Evolutionary conservation across 2,329 filamentous ascomycete genomes (phyloP).

Genomic region (Truncatella angustata): DNA sequence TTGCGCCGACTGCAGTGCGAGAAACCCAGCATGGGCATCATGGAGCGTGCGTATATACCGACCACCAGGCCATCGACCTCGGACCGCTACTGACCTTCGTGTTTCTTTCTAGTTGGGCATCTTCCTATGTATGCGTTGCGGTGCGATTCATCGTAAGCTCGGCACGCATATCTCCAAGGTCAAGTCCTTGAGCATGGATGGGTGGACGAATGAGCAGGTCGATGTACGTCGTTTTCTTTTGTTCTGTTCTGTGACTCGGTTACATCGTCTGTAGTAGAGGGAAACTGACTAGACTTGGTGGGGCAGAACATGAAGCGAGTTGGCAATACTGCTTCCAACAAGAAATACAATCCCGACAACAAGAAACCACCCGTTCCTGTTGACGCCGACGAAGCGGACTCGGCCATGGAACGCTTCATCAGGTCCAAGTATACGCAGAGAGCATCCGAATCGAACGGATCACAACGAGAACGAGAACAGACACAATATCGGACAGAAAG

Average conservation of each 20-base stretch:
- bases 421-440: constrained; percentile 84
- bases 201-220: constrained; percentile 92
- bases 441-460: constrained; percentile 32
- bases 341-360: constrained; percentile 83
- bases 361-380: constrained; percentile 80
- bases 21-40: constrained; percentile 97
- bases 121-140: constrained; percentile 97
- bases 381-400: constrained; percentile 88
- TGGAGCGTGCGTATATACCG: constrained; percentile 72
- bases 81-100: constrained; percentile 9
- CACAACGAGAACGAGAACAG: no score
- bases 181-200: constrained; percentile 98
- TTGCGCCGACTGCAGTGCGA: constrained; percentile 89
- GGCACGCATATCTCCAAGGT: constrained; percentile 98
- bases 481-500: no score
- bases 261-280: no score
- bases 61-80: not conserved
- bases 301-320: constrained; percentile 87
- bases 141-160: constrained; percentile 89
- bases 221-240: constrained; percentile 67
- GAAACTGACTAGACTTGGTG: no score
- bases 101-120: constrained; percentile 69
- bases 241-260: no score
- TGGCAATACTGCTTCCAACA: constrained; percentile 84
- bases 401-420: constrained; percentile 93